phyloP scores from a whole-genome alignment of 1,284 basidiomycete genomes.

The Papiliotrema laurentii region DNA sequence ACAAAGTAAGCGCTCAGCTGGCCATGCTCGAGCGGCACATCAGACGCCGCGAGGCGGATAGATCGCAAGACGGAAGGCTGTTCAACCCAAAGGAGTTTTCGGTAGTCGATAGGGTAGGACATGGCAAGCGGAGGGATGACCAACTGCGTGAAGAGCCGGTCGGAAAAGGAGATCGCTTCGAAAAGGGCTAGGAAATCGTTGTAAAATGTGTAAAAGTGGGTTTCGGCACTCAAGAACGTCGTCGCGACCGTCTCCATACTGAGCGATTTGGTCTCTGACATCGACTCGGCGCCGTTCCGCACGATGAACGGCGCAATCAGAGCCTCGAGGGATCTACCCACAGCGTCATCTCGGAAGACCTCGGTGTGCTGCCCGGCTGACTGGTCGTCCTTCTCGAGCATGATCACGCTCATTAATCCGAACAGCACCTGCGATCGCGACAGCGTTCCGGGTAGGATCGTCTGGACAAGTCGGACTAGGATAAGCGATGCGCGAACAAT shows the following conservation, averaged over 20 bases:
- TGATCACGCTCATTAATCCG: slow-evolving; percentile 86
- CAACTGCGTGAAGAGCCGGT: slow-evolving; percentile 68
- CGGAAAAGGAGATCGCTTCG: slow-evolving; percentile 82
- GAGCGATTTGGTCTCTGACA: not conserved
- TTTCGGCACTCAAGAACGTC: slow-evolving; percentile 59
- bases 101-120: slow-evolving; percentile 74
- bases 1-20: slow-evolving; percentile 62
- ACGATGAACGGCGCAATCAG: slow-evolving; percentile 41
- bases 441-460: not conserved
- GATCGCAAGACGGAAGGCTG: slow-evolving; percentile 58
- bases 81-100: slow-evolving; percentile 80
- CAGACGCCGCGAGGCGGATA: slow-evolving; percentile 47
- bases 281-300: no score
- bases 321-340: slow-evolving; percentile 58
- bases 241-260: slow-evolving; percentile 61
- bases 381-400: slow-evolving; percentile 69
- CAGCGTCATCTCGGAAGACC: slow-evolving; percentile 51
- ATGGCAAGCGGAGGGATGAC: slow-evolving; percentile 69
- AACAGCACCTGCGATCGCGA: slow-evolving; percentile 53
- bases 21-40: slow-evolving; percentile 30
- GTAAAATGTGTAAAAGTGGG: slow-evolving; percentile 89
- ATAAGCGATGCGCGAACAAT: slow-evolving; percentile 65
- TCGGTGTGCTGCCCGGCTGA: slow-evolving; percentile 49
- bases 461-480: slow-evolving; percentile 51
- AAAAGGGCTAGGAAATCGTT: slow-evolving; percentile 85